These are phyloP conservation scores for Craspedostauros australis DNA, from an alignment of 108 stramenopile genomes.

Conservation along the genomic window DNA sequence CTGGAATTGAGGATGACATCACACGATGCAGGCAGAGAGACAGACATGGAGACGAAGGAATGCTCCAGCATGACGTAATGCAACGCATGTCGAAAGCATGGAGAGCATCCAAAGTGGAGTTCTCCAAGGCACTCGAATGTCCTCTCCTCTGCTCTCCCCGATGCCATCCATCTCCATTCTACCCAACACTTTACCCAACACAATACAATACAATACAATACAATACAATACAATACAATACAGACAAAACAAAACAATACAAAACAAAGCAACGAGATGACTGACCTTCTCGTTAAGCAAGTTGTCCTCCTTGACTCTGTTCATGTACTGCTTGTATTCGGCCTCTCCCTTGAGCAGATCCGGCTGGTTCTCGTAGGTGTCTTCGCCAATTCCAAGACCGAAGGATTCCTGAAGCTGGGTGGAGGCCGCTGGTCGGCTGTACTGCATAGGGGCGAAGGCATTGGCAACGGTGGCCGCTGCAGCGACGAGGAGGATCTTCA, in stretches of 20 bases:
- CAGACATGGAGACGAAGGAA: too few relatives aligned
- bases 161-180: too few relatives aligned
- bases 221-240: too few relatives aligned
- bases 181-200: too few relatives aligned
- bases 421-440: constrained; percentile 19
- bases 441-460: constrained; percentile 16
- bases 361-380: constrained; percentile 74
- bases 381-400: constrained; percentile 77
- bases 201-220: too few relatives aligned
- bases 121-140: too few relatives aligned
- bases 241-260: neutral
- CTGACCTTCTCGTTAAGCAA: constrained; percentile 83
- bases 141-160: too few relatives aligned
- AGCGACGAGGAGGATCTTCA: constrained; percentile 27
- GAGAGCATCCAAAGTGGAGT: too few relatives aligned
- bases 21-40: too few relatives aligned
- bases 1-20: too few relatives aligned
- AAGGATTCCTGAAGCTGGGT: constrained; percentile 55
- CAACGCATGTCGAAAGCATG: too few relatives aligned
- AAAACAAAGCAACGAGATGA: neutral
- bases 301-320: constrained; percentile 52
- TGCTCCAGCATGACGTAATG: too few relatives aligned
- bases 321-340: constrained; percentile 84
- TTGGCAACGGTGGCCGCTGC: constrained; percentile 15
- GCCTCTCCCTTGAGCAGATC: constrained; percentile 70